Conservation (phyloP, 2,329 filamentous ascomycete genomes). For the Hysterium pulicare region DNA sequence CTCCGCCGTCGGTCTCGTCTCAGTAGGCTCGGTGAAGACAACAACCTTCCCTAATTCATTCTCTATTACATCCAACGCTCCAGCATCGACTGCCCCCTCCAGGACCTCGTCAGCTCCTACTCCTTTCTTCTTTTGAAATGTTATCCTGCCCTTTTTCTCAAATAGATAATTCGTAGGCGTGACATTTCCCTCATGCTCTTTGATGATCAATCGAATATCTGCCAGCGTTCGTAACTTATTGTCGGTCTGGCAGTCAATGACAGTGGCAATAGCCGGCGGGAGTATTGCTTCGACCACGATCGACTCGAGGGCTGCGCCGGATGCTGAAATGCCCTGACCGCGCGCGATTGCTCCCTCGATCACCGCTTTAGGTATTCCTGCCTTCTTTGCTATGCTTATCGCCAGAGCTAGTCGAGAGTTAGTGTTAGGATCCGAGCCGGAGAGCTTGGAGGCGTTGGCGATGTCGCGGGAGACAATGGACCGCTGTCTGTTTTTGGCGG, state of each 20-base stretch:
- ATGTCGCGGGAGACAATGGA: conserved; percentile 69
- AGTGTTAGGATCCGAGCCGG: conserved; percentile 67
- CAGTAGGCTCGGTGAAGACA: conserved; percentile 65
- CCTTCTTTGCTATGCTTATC: conserved; percentile 76
- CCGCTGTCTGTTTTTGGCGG: conserved; percentile 70
- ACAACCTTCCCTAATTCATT: conserved; percentile 68
- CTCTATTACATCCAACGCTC: conserved; percentile 68
- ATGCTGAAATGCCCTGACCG: conserved; percentile 77
- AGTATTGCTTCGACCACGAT: conserved; percentile 78
- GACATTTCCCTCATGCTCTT: conserved; percentile 64
- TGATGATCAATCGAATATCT: conserved; percentile 69
- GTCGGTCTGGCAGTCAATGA: conserved; percentile 84
- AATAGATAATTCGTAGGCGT: conserved; percentile 84
- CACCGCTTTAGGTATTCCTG: conserved; percentile 74
- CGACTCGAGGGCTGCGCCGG: conserved; percentile 72
- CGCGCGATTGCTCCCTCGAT: conserved; percentile 86
- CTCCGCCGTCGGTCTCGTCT: conserved; percentile 62
- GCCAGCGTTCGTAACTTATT: conserved; percentile 70
- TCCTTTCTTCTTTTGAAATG: conserved; percentile 60
- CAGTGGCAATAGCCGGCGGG: conserved; percentile 67
- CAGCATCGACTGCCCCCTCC: conserved; percentile 79
- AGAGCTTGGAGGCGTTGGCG: conserved; percentile 70
- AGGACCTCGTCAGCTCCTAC: conserved; percentile 67
- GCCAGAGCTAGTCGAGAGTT: conserved; percentile 75
- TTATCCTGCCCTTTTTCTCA: conserved; percentile 70